Base-by-base conservation (phyloP, 768 basidiomycete genomes). In the Leccinum fibrillosum region DNA sequence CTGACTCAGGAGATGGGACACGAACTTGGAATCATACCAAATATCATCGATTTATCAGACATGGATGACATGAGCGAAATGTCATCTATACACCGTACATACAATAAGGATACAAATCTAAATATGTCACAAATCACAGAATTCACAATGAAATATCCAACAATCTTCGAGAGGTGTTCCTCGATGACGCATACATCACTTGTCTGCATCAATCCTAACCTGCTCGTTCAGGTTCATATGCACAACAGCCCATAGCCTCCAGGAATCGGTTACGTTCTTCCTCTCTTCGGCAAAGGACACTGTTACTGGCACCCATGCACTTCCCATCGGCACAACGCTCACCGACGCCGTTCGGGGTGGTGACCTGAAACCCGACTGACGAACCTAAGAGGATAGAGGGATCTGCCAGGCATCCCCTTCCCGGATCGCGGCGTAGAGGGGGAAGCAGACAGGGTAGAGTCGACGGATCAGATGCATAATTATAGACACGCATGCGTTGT, bases 401-500 rank as follows among this genome's bases (percentile, higher is more conserved):
- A 12, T 73, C 66, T 45, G 62, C 57, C 21, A 67, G 34, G 53
- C 64, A 63, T 13, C 37, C 63, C 17, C 52, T 66, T 21, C 65
- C 56, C 8, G 55, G 25, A 49, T 63, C 62, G 45, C 61, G 61
- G 9, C 65, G 70, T 23, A 77, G 65, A 42, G 64, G 62, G 34
- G 78, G 75, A 9, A 74, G 70, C 3, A 76, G 63, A 13, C 62
- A 69, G 2, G 84, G 85, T 23, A 86, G 77, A 2, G 86, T 86
- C 3, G 72, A 60, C 1, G 73, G 59, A 17, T 77, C 73, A 4
- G 82, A 77, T 2, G 85, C 84, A 60, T 82, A 86, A 23, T 73
- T 71, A 60, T 75, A 82, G 30, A 89, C 76, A n/a, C 79, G 82
- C 57, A 77, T 72, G 19, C 80, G 80, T 61, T 89, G 87, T 1